Evolutionary conservation across 78 protist genomes (phyloP), one percentile per base, ranked within the genome.

Genomic region (Cavenderia fasciculata): DNA sequence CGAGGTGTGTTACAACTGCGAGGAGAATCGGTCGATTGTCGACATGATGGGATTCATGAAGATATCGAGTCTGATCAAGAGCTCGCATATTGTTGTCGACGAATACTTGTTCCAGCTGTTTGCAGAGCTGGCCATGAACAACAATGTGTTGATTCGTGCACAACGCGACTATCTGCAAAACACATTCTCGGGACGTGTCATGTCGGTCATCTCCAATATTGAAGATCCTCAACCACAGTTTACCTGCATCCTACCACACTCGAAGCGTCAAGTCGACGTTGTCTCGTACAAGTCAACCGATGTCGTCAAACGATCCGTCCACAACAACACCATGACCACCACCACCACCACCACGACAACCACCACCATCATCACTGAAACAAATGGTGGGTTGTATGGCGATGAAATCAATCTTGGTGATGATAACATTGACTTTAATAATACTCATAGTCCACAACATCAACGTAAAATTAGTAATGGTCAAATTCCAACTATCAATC

Each of bases 341-440:
- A 65, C n/a, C 33, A 14, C 33, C 44, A 34, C 34, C 23, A 25
- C 23, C 46, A 34, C 33, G 47, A 62, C 54, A 54, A 14, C 46
- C 63, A 49, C 38, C 51, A 79, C n/a, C n/a, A n/a, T n/a, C n/a
- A n/a, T n/a, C n/a, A n/a, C n/a, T n/a, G n/a, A n/a, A n/a, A n/a
- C n/a, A n/a, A n/a, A n/a, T n/a, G n/a, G n/a, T n/a, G n/a, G n/a
- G n/a, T 11, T 49, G 8, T 65, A 82, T 31, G 90, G 90, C 19
- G 88, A 79, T 41, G 88, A 79, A 23, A 79, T 79, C 54, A 79
- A 79, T 52, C 27, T 79, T 2, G 88, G 88, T 18, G 88, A 79
- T 27, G 88, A 79, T 65, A 29, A n/a, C 21, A 31, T 61, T 75
- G 76, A 79, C 11, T 62, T 65, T n/a, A n/a, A n/a, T n/a, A n/a